These are phyloP conservation scores for Boletus sensibilis DNA, from an alignment of 768 basidiomycete species.

Conservation along the genomic window DNA sequence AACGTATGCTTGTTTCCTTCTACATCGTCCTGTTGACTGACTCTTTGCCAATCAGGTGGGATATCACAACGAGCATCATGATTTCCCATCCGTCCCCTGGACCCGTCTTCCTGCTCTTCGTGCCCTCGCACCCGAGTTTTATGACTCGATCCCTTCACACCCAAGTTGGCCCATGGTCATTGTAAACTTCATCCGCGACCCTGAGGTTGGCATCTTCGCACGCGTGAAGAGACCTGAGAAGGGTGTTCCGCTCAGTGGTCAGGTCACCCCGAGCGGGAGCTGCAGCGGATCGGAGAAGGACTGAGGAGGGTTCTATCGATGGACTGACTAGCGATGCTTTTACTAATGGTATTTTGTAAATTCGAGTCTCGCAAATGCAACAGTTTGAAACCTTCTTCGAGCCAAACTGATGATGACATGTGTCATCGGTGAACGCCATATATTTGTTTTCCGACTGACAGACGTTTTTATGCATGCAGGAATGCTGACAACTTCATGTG, in stretches of 20 bases:
- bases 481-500: conserved; percentile 16
- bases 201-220: conserved; percentile 84
- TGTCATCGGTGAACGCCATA: conserved; percentile 1
- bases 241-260: conserved; percentile 22
- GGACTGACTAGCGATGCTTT: conserved; percentile 3
- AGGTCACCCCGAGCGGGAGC: conserved; percentile 13
- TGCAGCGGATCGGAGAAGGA: conserved; percentile 15
- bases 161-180: conserved; percentile 95
- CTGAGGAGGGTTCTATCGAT: conserved; percentile 6
- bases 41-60: conserved; percentile 61
- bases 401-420: not conserved
- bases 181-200: conserved; percentile 89
- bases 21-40: not conserved
- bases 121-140: conserved; percentile 86
- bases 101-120: conserved; percentile 84
- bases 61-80: conserved; percentile 99
- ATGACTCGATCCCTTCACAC: conserved; percentile 84
- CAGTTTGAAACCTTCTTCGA: not conserved
- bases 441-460: conserved; percentile 17
- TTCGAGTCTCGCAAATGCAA: conserved; percentile 8
- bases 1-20: conserved; percentile 59
- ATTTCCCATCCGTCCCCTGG: conserved; percentile 97
- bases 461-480: not conserved
- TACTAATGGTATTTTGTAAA: conserved; percentile 19
- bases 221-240: conserved; percentile 73